Evolutionary conservation across 148 eudicot genomes (phyloP), one percentile per base, ranked within the genome.

Genomic region (Rhododendron kiyosumense): DNA sequence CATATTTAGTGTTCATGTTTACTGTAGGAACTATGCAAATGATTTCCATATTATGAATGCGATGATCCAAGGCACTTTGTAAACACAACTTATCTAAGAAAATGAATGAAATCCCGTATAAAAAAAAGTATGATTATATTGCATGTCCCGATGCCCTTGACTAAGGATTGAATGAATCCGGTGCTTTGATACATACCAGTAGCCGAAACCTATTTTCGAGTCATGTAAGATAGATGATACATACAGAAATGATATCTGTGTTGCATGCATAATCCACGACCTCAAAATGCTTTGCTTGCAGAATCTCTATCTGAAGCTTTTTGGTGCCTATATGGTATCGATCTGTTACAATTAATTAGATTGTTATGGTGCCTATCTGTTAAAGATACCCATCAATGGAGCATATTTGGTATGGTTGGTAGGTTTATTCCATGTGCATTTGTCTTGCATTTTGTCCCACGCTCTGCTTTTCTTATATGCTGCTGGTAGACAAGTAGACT

Each of bases 341-440:
- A 20, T 59, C 65, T 59, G 65, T 59, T 59, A 1, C n/a, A 22
- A 22, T 59, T 67, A 11, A 67, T 26, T 67, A 67, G 14, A 26
- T 67, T 67, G 12, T 26, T 67, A 26, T 11, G 36, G 20, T 32
- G 76, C 38, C 76, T 13, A 32, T 77, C 43, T 71, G 74, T 77
- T 54, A 65, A n/a, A 73, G 85, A 57, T 17, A 26, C 17, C n/a
- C 51, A 18, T 57, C 36, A 28, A 79, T 78, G 73, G 75, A 54
- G 78, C 26, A 63, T 79, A 54, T 79, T 18, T 59, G 87, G 41
- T 43, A 32, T 46, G 76, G 63, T 59, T 45, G 87, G 78, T 85
- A 38, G 87, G 83, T 45, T 28, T 17, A 45, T 36, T 17, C 52
- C 87, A 85, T 85, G 87, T 85, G 87, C 87, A 41, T 79, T 26